Conservation (phyloP, 2,329 filamentous ascomycete species). For the Aspergillus tubingensis region DNA sequence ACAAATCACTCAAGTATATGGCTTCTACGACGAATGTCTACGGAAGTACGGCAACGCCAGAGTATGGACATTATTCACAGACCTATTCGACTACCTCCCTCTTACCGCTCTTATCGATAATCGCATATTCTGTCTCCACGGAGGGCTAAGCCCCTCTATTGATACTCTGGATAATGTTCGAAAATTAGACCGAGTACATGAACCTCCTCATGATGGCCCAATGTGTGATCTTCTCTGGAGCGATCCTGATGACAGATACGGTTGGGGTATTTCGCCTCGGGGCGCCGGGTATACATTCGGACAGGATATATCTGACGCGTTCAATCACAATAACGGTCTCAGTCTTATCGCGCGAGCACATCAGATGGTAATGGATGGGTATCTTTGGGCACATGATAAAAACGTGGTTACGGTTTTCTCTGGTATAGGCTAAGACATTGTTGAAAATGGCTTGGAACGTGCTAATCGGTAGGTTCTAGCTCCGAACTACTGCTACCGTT, state of each 20-base stretch:
- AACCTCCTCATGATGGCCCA: constrained; percentile 95
- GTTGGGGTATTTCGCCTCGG: constrained; percentile 93
- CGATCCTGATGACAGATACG: constrained; percentile 93
- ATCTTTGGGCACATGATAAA: constrained; percentile 98
- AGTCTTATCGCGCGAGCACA: constrained; percentile 94
- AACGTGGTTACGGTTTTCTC: constrained; percentile 99
- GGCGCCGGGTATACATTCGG: constrained; percentile 94
- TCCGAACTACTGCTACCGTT: constrained; percentile 97
- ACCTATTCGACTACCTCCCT: constrained; percentile 97
- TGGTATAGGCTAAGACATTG: constrained; percentile 55
- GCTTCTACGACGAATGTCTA: constrained; percentile 98
- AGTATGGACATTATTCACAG: constrained; percentile 99
- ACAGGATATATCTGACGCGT: constrained; percentile 96
- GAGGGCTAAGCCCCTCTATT: constrained; percentile 92
- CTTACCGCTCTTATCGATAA: constrained; percentile 97
- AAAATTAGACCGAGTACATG: constrained; percentile 92
- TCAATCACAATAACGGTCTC: constrained; percentile 98
- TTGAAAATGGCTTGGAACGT: neutral
- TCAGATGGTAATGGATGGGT: constrained; percentile 98
- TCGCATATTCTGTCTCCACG: constrained; percentile 98
- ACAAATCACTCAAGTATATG: constrained; percentile 98
- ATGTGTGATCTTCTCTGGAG: constrained; percentile 99
- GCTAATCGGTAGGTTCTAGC: constrained; percentile 49
- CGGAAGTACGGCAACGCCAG: constrained; percentile 99
- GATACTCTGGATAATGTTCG: constrained; percentile 95